phyloP scores from a whole-genome alignment of 2,329 filamentous ascomycete genomes.

The Aspergillus oerlinghausenensis region DNA sequence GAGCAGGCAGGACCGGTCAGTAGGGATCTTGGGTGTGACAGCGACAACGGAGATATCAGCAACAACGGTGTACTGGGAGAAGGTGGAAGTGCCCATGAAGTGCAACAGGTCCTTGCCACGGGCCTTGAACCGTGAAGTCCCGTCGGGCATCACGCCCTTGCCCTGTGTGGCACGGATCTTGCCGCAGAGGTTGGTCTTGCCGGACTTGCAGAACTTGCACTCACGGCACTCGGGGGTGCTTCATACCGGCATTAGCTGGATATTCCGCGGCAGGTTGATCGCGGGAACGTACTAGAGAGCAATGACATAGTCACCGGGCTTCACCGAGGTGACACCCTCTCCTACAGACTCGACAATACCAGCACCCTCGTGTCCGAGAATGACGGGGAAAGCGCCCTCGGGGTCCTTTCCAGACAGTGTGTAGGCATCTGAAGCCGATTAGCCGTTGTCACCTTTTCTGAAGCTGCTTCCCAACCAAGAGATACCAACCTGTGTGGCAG shows the following conservation, averaged over 20 bases:
- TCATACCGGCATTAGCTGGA: conserved; percentile 7
- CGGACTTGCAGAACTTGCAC: conserved; percentile 99
- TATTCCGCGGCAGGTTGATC: neutral
- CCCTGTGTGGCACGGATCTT: conserved; percentile 98
- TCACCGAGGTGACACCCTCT: conserved; percentile 91
- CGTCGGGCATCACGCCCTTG: conserved; percentile 94
- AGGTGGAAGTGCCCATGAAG: conserved; percentile 99
- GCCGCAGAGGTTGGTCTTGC: conserved; percentile 98
- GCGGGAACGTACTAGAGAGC: conserved; percentile 67
- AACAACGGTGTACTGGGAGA: conserved; percentile 97
- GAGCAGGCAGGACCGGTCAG: conserved; percentile 93
- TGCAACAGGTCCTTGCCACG: conserved; percentile 93
- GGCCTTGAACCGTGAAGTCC: conserved; percentile 88
- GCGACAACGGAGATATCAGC: conserved; percentile 97
- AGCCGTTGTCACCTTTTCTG: neutral
- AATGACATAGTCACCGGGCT: conserved; percentile 86
- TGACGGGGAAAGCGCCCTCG: conserved; percentile 86
- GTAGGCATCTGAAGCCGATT: conserved; percentile 66
- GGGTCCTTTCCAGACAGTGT: conserved; percentile 94
- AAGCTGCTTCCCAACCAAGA: conserved; percentile 3
- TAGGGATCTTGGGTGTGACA: conserved; percentile 82
- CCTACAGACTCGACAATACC: conserved; percentile 90
- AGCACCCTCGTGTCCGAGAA: conserved; percentile 86
- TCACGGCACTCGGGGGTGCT: conserved; percentile 95
- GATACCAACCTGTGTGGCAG: conserved; percentile 79